phyloP scores from a whole-genome alignment of 345 rosid genomes.

The Linum lewisii region DNA sequence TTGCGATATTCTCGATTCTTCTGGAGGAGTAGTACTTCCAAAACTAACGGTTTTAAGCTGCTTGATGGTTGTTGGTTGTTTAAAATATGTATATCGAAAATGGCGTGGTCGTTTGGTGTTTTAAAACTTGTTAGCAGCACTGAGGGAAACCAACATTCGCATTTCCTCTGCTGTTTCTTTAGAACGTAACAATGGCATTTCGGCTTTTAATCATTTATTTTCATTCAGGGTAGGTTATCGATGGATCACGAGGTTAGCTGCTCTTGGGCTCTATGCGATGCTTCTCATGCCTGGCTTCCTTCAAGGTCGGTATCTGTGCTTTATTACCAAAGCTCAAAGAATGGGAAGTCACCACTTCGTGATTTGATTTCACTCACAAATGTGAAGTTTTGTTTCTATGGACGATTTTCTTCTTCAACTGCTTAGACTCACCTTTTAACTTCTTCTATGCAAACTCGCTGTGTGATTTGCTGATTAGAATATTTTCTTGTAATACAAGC shows the following conservation, averaged over 20 bases:
- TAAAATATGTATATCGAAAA: too few relatives aligned
- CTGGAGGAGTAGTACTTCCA: too few relatives aligned
- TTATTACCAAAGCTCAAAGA: too few relatives aligned
- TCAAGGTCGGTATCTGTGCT: constrained; percentile 15
- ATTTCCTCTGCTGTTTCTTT: neutral
- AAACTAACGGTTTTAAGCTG: too few relatives aligned
- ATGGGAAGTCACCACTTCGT: neutral
- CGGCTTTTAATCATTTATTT: constrained; percentile 17
- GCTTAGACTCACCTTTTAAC: neutral
- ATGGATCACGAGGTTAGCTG: constrained; percentile 27
- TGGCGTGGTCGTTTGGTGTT: too few relatives aligned
- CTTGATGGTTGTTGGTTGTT: too few relatives aligned
- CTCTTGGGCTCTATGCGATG: constrained; percentile 19
- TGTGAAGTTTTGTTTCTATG: neutral
- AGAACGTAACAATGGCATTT: constrained; percentile 7
- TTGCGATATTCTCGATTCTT: too few relatives aligned
- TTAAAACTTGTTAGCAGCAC: too few relatives aligned
- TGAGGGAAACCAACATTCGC: neutral
- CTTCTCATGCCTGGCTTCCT: constrained; percentile 28
- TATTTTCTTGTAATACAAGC: neutral
- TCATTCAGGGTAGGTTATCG: constrained; percentile 29
- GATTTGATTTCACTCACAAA: neutral
- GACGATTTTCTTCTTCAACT: neutral
- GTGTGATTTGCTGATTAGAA: neutral
- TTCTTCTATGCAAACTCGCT: neutral